Evolutionary conservation across 345 rosid genomes (phyloP).

Genomic region (Melastoma malabathricum): DNA sequence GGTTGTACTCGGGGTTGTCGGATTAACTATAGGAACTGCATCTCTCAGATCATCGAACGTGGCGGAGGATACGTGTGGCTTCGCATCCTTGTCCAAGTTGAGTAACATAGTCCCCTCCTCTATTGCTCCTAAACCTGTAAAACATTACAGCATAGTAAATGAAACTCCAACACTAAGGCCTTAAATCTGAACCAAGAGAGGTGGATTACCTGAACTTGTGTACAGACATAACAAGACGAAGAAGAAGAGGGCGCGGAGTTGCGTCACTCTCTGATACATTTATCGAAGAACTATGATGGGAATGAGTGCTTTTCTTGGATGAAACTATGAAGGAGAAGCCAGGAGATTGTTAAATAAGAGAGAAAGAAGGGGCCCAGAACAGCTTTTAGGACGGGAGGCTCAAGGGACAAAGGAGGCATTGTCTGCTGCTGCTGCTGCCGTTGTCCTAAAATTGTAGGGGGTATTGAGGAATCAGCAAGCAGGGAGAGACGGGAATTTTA

Average conservation of each 20-base stretch:
- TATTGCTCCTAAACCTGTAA: slow-evolving; percentile 37
- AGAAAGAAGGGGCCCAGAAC: slow-evolving; percentile 19
- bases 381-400: slow-evolving; percentile 29
- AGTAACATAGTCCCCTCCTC: slow-evolving; percentile 12
- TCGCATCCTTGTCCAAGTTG: slow-evolving; percentile 14
- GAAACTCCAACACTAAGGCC: background rate
- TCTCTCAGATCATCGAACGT: slow-evolving; percentile 17
- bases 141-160: slow-evolving; percentile 8
- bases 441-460: slow-evolving; percentile 19
- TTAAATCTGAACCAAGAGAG: background rate
- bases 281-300: slow-evolving; percentile 3
- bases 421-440: slow-evolving; percentile 9
- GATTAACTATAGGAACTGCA: slow-evolving; percentile 55
- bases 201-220: slow-evolving; percentile 41
- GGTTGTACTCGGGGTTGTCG: slow-evolving; percentile 45
- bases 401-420: slow-evolving; percentile 21
- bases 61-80: slow-evolving; percentile 14
- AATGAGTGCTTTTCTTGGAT: slow-evolving; percentile 8
- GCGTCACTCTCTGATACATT: slow-evolving; percentile 35
- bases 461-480: slow-evolving; percentile 58
- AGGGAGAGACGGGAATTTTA: slow-evolving; percentile 61
- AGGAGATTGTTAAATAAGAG: slow-evolving; percentile 17
- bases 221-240: slow-evolving; percentile 39
- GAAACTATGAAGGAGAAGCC: slow-evolving; percentile 26
- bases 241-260: slow-evolving; percentile 28